Evolutionary conservation across 2,329 filamentous ascomycete species (phyloP).

Genomic region (Ilyonectria destructans): DNA sequence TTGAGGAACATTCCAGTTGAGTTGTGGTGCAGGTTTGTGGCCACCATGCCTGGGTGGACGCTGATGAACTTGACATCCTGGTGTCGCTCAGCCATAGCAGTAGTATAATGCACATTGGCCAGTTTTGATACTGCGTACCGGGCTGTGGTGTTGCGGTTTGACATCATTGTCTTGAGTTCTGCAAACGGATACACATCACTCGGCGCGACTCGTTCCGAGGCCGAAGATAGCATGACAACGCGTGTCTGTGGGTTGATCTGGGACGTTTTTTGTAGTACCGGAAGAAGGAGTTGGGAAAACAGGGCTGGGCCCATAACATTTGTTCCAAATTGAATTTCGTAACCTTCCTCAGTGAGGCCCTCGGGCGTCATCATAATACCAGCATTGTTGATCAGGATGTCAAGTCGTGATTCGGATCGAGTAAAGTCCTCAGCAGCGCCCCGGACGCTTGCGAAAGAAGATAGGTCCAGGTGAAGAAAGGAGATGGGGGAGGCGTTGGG

Average conservation of each 20-base stretch:
- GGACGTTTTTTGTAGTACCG: slow-evolving; percentile 23
- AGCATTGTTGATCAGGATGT: slow-evolving; percentile 36
- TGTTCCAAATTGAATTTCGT: slow-evolving; percentile 38
- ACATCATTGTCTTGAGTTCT: slow-evolving; percentile 7
- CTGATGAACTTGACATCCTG: slow-evolving; percentile 7
- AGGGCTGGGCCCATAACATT: slow-evolving; percentile 36
- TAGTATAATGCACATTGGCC: slow-evolving; percentile 5
- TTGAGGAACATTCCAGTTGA: slow-evolving; percentile 17
- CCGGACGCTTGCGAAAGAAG: slow-evolving; percentile 25
- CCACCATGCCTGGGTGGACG: slow-evolving; percentile 24
- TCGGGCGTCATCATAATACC: slow-evolving; percentile 34
- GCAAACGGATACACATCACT: slow-evolving; percentile 11
- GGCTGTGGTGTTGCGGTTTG: not conserved
- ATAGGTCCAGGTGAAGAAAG: slow-evolving; percentile 20
- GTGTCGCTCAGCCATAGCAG: not conserved
- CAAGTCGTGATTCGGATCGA: slow-evolving; percentile 25
- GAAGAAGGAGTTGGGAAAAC: slow-evolving; percentile 35
- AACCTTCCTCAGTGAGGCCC: slow-evolving; percentile 34
- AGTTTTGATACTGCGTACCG: slow-evolving; percentile 5
- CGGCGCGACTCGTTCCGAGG: not conserved
- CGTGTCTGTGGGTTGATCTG: slow-evolving; percentile 10
- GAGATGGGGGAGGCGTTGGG: not conserved
- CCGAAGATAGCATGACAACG: slow-evolving; percentile 3
- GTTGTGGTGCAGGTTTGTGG: slow-evolving; percentile 20
- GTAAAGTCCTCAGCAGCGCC: slow-evolving; percentile 11